Percentiles rank a stretch among this genome's conserved stretches.
Evolutionary conservation across 169 alveolate species (phyloP).

Genomic region (Condylostoma magnum): DNA sequence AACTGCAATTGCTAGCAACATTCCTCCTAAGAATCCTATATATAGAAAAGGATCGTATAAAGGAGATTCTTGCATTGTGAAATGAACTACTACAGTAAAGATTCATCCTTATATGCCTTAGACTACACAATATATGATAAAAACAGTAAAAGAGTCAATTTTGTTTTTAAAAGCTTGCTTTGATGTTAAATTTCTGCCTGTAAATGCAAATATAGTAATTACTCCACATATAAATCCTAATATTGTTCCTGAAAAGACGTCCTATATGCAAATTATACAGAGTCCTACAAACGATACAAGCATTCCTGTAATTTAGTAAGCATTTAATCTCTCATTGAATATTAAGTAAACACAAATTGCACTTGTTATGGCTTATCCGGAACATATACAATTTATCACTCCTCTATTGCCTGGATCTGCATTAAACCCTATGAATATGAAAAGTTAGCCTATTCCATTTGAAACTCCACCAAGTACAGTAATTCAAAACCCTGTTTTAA

Average conservation of each 20-base stretch:
- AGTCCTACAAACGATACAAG: too few species aligned
- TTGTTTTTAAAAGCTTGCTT: not conserved
- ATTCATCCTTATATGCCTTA: not conserved
- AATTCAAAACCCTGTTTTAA: not conserved
- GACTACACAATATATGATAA: not conserved
- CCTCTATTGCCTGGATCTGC: conserved; percentile 7
- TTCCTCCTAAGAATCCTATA: not conserved
- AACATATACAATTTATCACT: not conserved
- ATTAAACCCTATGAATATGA: conserved; percentile 1
- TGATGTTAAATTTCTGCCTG: not conserved
- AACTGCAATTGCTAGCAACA: conserved; percentile 7
- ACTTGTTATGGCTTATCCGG: not conserved
- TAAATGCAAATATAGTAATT: not conserved
- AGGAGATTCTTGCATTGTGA: too few species aligned
- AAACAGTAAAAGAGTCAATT: not conserved
- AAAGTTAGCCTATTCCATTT: not conserved
- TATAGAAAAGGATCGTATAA: not conserved
- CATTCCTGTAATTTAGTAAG: conserved; percentile 1
- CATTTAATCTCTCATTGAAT: not conserved
- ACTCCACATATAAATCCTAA: not conserved
- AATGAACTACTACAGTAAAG: not conserved
- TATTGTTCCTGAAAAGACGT: not conserved
- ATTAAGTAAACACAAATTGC: not conserved
- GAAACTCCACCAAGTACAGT: not conserved
- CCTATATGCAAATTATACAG: too few species aligned